These are phyloP conservation scores for Litsea cubeba DNA, from an alignment of 164 flowering plant species.

Conservation along the genomic window DNA sequence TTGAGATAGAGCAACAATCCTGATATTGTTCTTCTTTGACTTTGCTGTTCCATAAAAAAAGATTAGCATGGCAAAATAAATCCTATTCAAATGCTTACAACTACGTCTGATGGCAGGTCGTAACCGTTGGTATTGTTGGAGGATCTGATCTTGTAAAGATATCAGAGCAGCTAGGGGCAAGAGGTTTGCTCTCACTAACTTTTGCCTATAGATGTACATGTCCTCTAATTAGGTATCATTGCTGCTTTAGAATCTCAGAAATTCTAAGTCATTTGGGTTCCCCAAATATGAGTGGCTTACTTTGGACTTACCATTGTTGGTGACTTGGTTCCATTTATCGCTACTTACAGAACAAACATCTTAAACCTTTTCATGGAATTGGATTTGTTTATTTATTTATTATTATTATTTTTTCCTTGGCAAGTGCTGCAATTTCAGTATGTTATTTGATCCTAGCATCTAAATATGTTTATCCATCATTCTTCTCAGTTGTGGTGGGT, in stretches of 20 bases:
- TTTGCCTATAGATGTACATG: background rate
- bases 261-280: background rate
- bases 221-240: background rate
- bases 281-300: background rate
- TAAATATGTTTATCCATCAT: background rate
- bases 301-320: background rate
- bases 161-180: constrained; percentile 86
- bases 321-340: too few species aligned
- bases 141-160: constrained; percentile 95
- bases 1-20: background rate
- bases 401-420: background rate
- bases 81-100: constrained; percentile 1
- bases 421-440: background rate
- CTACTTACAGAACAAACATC: too few species aligned
- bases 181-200: constrained; percentile 41
- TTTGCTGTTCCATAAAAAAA: background rate
- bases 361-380: too few species aligned
- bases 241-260: background rate
- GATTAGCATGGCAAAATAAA: background rate
- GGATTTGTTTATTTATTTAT: too few species aligned
- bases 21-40: constrained; percentile 2
- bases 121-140: constrained; percentile 91
- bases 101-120: constrained; percentile 46
- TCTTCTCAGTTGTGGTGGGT: too few species aligned
- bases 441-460: background rate